phyloP scores from a whole-genome alignment of 179 eudicot species.

The Gypsophila paniculata region DNA sequence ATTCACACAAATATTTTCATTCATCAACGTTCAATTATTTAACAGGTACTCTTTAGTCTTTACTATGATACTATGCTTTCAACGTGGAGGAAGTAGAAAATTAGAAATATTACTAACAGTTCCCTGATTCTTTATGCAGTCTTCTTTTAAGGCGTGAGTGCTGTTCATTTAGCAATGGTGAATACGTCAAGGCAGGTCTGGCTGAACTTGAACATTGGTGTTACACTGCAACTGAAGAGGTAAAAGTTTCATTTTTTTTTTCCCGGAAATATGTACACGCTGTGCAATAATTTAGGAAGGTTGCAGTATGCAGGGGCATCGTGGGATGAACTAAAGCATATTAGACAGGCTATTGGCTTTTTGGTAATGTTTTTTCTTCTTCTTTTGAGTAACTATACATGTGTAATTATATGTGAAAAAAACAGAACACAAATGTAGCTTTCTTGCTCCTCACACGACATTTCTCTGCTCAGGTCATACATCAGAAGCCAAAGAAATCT shows the following conservation, averaged over 20 bases:
- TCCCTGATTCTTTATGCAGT: conserved; percentile 40
- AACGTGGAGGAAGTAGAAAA: conserved; percentile 5
- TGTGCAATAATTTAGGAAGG: conserved; percentile 22
- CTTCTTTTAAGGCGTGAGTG: conserved; percentile 92
- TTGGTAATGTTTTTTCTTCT: conserved; percentile 38
- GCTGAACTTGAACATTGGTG: conserved; percentile 92
- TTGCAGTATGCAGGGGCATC: conserved; percentile 89
- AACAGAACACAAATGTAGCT: background rate
- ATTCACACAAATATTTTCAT: conserved; percentile 93
- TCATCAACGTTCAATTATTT: conserved; percentile 93
- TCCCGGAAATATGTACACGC: background rate
- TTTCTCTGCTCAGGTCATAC: conserved; percentile 53
- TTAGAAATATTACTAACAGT: background rate
- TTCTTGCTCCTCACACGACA: background rate
- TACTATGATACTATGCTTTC: background rate
- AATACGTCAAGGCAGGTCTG: conserved; percentile 87
- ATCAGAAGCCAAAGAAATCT: conserved; percentile 88
- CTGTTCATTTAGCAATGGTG: conserved; percentile 93
- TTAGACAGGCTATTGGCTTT: conserved; percentile 85
- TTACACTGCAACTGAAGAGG: conserved; percentile 76
- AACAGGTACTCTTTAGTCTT: conserved; percentile 52
- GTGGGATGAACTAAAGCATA: conserved; percentile 92
- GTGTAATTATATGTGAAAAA: background rate
- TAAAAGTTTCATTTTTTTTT: conserved; percentile 23
- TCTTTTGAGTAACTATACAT: background rate